Evolutionary conservation across 352 stramenopile genomes (phyloP), one percentile per base, ranked within the genome.

Genomic region (Globisporangium megalacanthum): DNA sequence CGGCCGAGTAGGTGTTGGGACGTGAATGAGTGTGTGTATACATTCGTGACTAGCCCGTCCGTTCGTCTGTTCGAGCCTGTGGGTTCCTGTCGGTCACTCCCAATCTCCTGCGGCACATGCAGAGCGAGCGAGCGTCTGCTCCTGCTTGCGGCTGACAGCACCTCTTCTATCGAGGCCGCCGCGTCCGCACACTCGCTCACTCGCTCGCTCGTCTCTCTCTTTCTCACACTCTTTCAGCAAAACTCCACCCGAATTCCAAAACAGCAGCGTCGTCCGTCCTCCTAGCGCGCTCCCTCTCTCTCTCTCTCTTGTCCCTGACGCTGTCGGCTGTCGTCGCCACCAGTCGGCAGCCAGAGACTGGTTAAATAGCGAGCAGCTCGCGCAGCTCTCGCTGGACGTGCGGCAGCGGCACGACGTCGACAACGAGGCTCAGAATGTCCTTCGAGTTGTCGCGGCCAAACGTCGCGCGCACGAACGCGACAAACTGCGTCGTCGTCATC

Each of bases 401-500:
- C 11, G 68, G 68, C 52, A 85, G 62, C 13, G 81, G 81, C 45
- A 91, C 69, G 39, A 82, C 79, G 14, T 89, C 79, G 14, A 76
- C 73, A 25, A 87, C 77, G 13, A 91, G 61, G n/a, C 72, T 61
- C 19, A 91, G 66, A 17, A 91, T 66, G n/a, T 85, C 69, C 36
- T 76, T 63, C 5, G 77, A 77, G 57, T 77, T 66, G n/a, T 62
- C 58, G 15, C 79, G 75, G 37, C 75, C 75, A 53, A 89, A 88
- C 9, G 75, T 87, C 39, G 67, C 60, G 37, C 71, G 72, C 58
- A 89, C 51, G 37, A 88, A 86, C 39, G 66, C 52, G 11, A 86
- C 76, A 55, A 91, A 91, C 29, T 73, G 75, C 52, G 74, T 61
- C 5, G 71, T 73, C 25, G 67, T 79, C 79, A 91, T 89, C 33